Percentiles rank a stretch among this genome's conserved stretches.
Evolutionary conservation across 2,329 filamentous ascomycete genomes (phyloP).

Genomic region (Penicillium brevicompactum): DNA sequence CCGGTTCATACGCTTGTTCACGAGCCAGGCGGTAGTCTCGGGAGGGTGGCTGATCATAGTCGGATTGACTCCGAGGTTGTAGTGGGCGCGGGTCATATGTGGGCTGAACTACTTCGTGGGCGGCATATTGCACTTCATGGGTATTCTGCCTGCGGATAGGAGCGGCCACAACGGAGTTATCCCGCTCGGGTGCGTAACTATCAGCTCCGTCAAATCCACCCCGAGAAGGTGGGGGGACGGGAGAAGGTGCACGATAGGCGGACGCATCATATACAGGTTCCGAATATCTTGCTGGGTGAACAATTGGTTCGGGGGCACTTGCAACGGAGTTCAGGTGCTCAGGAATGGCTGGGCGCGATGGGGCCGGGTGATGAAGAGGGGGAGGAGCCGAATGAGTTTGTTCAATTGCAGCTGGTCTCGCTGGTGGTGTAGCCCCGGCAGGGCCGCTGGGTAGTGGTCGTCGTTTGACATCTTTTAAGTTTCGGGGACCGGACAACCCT

Average conservation of each 20-base stretch:
- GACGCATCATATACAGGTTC: slow-evolving; percentile 53
- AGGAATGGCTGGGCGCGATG: slow-evolving; percentile 26
- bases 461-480: slow-evolving; percentile 71
- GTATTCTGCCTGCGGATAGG: slow-evolving; percentile 22
- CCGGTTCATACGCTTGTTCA: slow-evolving; percentile 21
- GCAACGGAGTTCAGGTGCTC: slow-evolving; percentile 33
- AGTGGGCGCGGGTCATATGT: slow-evolving; percentile 27
- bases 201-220: slow-evolving; percentile 35
- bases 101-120: slow-evolving; percentile 21
- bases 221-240: slow-evolving; percentile 10
- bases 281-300: slow-evolving; percentile 76
- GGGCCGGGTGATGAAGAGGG: slow-evolving; percentile 24
- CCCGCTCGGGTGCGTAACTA: slow-evolving; percentile 32
- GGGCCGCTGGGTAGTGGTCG: slow-evolving; percentile 82
- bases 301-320: slow-evolving; percentile 68
- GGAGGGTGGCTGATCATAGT: slow-evolving; percentile 27
- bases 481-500: slow-evolving; percentile 49
- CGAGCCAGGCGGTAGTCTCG: slow-evolving; percentile 25
- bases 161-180: slow-evolving; percentile 12
- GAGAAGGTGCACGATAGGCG: slow-evolving; percentile 29
- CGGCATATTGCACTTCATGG: slow-evolving; percentile 25
- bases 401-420: slow-evolving; percentile 31
- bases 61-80: slow-evolving; percentile 25
- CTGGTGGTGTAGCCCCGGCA: slow-evolving; percentile 48
- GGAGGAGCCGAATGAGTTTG: slow-evolving; percentile 24